phyloP scores from a whole-genome alignment of 2,329 filamentous ascomycete species.

The Chrysoporthe puriensis region DNA sequence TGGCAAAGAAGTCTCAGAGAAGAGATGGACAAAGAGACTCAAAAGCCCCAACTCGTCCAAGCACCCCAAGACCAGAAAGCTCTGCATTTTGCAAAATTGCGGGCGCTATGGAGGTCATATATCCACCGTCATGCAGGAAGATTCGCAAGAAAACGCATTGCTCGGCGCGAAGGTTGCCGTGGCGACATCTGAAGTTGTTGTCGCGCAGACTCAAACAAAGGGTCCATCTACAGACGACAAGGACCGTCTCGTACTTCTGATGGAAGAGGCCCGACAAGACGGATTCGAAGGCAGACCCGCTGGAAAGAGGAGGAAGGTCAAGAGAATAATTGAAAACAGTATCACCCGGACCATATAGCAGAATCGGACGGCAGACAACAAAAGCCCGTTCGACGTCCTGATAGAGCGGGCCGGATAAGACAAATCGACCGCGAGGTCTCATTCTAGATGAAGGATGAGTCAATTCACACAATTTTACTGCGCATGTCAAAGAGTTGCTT shows the following conservation, averaged over 20 bases:
- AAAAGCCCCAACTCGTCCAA: background rate
- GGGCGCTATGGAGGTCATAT: constrained; percentile 2
- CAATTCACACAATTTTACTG: background rate
- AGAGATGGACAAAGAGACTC: background rate
- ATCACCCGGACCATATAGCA: background rate
- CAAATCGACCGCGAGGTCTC: background rate
- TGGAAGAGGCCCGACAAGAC: background rate
- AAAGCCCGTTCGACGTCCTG: background rate
- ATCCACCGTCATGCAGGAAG: background rate
- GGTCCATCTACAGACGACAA: background rate
- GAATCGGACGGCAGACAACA: background rate
- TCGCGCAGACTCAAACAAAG: background rate
- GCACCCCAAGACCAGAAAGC: background rate
- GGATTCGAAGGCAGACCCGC: background rate
- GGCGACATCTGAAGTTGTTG: background rate
- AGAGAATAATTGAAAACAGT: background rate
- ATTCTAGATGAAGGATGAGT: background rate
- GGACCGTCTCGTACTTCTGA: background rate
- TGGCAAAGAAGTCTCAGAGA: constrained; percentile 10
- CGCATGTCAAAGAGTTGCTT: background rate
- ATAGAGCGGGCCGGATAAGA: background rate
- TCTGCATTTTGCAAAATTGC: background rate
- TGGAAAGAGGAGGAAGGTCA: background rate
- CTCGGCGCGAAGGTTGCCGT: background rate
- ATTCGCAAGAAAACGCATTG: background rate